phyloP scores from a whole-genome alignment of 768 basidiomycete species.

The Crepidotus variabilis region DNA sequence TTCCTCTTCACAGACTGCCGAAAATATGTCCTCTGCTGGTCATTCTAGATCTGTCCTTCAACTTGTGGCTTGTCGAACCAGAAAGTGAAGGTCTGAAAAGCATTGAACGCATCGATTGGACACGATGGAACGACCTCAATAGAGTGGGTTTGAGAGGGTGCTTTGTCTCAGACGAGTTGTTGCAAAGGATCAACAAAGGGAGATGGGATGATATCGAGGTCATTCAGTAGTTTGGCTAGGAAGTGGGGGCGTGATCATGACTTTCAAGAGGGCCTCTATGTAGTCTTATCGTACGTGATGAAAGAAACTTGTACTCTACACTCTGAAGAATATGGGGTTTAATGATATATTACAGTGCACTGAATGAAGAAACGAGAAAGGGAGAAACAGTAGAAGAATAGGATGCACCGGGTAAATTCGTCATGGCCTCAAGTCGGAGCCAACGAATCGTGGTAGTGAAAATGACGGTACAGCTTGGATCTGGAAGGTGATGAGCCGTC shows the following conservation, averaged over 20 bases:
- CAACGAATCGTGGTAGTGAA: neutral
- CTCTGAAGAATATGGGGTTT: neutral
- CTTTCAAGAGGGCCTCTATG: neutral
- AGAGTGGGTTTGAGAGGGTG: conserved; percentile 58
- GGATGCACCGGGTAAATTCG: too few relatives aligned
- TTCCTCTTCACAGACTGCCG: conserved; percentile 57
- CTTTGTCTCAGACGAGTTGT: conserved; percentile 36
- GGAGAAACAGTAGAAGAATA: neutral
- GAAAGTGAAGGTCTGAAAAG: conserved; percentile 27
- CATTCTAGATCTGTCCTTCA: conserved; percentile 67
- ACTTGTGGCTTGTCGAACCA: conserved; percentile 36
- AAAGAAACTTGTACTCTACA: too few relatives aligned
- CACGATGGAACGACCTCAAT: conserved; percentile 46
- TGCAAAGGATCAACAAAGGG: conserved; percentile 48
- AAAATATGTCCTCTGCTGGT: conserved; percentile 57
- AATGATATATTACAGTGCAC: neutral
- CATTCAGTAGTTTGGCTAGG: neutral
- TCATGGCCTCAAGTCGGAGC: neutral
- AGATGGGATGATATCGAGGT: conserved; percentile 65
- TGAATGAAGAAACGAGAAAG: neutral
- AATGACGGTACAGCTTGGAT: neutral
- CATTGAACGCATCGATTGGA: conserved; percentile 56
- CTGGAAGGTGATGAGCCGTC: conserved; percentile 3
- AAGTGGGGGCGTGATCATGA: neutral
- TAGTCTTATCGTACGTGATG: neutral